Conservation (phyloP, 306 rosid genomes). For the Erythrophleum fordii region DNA sequence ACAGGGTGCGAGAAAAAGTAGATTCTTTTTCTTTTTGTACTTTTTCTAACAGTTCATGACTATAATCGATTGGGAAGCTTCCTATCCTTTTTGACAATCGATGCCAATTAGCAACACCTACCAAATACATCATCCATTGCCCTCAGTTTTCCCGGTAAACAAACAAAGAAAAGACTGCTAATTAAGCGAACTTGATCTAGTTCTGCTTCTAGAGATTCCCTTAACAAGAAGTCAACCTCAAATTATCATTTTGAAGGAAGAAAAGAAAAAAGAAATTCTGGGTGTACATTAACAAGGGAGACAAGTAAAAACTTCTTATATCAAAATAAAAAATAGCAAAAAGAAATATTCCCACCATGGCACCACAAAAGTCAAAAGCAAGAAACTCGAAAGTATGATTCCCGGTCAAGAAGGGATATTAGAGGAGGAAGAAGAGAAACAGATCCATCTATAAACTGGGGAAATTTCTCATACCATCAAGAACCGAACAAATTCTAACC, state of each 20-base stretch:
- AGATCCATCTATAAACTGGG: constrained; percentile 30
- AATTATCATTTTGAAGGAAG: neutral
- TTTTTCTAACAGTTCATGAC: neutral
- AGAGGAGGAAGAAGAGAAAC: constrained; percentile 2
- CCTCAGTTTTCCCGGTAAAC: constrained; percentile 38
- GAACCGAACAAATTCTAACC: constrained; percentile 7
- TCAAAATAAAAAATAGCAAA: neutral
- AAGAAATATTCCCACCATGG: neutral
- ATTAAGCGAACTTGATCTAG: neutral
- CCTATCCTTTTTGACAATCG: constrained; percentile 26
- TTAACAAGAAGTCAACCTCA: constrained; percentile 34
- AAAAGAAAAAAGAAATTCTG: neutral
- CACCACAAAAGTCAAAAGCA: constrained; percentile 26
- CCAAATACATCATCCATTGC: constrained; percentile 8
- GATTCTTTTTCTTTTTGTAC: neutral
- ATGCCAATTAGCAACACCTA: neutral
- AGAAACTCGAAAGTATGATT: neutral
- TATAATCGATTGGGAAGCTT: neutral
- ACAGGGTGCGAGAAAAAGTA: neutral
- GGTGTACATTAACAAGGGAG: neutral
- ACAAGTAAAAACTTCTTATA: neutral
- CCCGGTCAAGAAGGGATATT: neutral
- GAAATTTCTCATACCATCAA: constrained; percentile 5
- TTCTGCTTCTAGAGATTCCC: constrained; percentile 22
- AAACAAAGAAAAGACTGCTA: constrained; percentile 6